These are phyloP conservation scores for Elongisporangium undulatum DNA, from an alignment of 352 stramenopile species.

Conservation along the genomic window DNA sequence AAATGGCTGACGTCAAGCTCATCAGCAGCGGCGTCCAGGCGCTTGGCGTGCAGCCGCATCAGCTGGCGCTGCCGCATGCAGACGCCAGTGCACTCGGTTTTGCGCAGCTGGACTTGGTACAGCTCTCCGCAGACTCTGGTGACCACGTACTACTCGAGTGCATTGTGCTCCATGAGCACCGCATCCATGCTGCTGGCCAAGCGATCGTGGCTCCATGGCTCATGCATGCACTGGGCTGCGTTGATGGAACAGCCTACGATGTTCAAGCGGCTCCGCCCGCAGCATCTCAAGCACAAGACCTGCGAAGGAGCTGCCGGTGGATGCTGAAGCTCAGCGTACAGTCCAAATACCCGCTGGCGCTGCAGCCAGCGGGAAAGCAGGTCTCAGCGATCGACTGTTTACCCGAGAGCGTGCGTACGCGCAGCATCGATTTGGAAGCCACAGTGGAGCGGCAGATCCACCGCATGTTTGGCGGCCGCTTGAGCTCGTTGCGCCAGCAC, in stretches of 20 bases:
- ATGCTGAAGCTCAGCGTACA: constrained; percentile 25
- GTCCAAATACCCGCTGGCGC: constrained; percentile 22
- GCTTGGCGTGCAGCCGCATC: constrained; percentile 34
- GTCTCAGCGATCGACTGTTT: constrained; percentile 19
- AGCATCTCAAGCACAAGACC: constrained; percentile 15
- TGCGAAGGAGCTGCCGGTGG: constrained; percentile 3
- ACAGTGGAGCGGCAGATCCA: constrained; percentile 33
- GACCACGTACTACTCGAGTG: constrained; percentile 26
- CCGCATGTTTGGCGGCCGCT: constrained; percentile 6
- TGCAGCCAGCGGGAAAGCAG: not conserved
- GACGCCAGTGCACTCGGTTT: constrained; percentile 23
- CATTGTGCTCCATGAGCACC: constrained; percentile 20
- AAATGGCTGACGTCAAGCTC: not conserved
- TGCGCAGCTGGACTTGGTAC: constrained; percentile 15
- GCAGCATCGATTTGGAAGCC: constrained; percentile 27
- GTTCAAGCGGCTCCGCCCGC: constrained; percentile 2
- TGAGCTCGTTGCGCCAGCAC: constrained; percentile 8
- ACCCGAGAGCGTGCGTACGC: constrained; percentile 31
- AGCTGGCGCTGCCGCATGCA: constrained; percentile 27
- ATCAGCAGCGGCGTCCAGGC: not conserved
- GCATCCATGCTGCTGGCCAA: constrained; percentile 1
- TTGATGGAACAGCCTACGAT: constrained; percentile 8
- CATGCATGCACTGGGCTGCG: constrained; percentile 19
- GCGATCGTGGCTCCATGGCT: constrained; percentile 57
- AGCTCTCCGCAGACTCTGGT: constrained; percentile 3